These are phyloP conservation scores for Gamarada debralockiae DNA, from an alignment of 495 filamentous ascomycete genomes.

Conservation along the genomic window DNA sequence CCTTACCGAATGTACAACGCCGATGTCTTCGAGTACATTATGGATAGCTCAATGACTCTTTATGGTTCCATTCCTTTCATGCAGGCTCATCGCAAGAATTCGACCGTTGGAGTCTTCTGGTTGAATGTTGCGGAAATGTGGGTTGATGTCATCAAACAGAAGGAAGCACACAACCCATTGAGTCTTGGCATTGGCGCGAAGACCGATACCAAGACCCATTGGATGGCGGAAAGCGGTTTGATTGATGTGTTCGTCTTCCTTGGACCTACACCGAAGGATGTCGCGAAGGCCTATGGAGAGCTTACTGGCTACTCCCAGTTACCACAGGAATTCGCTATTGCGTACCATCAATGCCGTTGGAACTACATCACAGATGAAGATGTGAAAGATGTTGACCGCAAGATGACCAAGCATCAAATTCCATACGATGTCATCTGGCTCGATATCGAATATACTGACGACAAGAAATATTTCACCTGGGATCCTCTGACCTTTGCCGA, in stretches of 20 bases:
- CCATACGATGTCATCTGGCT: slow-evolving; percentile 99
- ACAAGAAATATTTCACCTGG: slow-evolving; percentile 97
- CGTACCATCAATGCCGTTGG: slow-evolving; percentile 97
- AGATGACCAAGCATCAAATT: slow-evolving; percentile 91
- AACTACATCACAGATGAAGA: slow-evolving; percentile 97
- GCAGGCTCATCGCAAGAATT: slow-evolving; percentile 92
- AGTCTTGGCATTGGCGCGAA: slow-evolving; percentile 64
- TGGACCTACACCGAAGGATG: slow-evolving; percentile 76
- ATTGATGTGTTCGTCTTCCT: slow-evolving; percentile 93
- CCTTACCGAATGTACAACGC: slow-evolving; percentile 96
- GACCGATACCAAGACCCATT: slow-evolving; percentile 84
- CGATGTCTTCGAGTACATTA: slow-evolving; percentile 96
- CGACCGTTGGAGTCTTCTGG: slow-evolving; percentile 98
- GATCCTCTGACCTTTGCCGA: slow-evolving; percentile 82
- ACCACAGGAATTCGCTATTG: slow-evolving; percentile 87
- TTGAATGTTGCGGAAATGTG: slow-evolving; percentile 96
- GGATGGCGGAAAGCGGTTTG: slow-evolving; percentile 89
- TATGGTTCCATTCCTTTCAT: slow-evolving; percentile 95
- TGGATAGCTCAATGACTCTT: slow-evolving; percentile 97
- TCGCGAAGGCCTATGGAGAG: slow-evolving; percentile 77
- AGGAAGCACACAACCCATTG: slow-evolving; percentile 69
- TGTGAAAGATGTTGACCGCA: slow-evolving; percentile 91
- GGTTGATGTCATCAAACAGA: slow-evolving; percentile 89
- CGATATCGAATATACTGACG: slow-evolving; percentile 94
- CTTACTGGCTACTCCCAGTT: slow-evolving; percentile 93